These are phyloP conservation scores for Magnolia officinalis DNA, from an alignment of 164 flowering plant species.

Conservation along the genomic window DNA sequence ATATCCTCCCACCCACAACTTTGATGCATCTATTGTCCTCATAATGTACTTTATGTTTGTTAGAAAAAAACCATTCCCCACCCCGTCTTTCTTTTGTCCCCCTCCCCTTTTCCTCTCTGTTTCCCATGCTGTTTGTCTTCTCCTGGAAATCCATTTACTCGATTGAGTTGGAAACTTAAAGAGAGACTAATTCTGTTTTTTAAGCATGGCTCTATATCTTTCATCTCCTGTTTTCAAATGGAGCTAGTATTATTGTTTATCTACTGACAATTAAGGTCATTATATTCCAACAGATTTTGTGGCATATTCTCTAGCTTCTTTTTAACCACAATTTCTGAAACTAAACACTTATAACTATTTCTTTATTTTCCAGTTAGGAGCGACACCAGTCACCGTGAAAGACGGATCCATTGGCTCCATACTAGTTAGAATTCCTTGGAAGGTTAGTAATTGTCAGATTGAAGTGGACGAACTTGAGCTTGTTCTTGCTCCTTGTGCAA, in stretches of 20 bases:
- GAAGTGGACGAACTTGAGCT: slow-evolving; percentile 89
- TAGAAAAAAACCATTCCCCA: no score
- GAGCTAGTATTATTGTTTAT: neutral
- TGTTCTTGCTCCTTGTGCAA: slow-evolving; percentile 47
- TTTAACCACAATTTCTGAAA: neutral
- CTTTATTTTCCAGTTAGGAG: slow-evolving; percentile 52
- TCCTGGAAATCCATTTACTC: no score
- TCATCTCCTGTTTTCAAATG: neutral
- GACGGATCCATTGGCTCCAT: slow-evolving; percentile 89
- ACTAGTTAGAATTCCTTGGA: slow-evolving; percentile 72
- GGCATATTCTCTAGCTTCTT: neutral
- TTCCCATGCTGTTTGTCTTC: no score
- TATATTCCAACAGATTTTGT: neutral
- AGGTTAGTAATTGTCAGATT: slow-evolving; percentile 56
- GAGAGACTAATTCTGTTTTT: no score
- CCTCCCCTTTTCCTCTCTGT: no score
- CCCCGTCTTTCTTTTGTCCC: no score
- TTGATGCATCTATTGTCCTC: no score
- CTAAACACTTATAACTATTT: neutral
- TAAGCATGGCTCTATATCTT: no score
- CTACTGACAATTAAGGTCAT: neutral
- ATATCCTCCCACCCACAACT: no score
- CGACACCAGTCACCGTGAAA: slow-evolving; percentile 49
- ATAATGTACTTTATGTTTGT: no score
- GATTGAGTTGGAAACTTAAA: no score